phyloP scores from a whole-genome alignment of 345 rosid species.

The Populus ilicifolia region DNA sequence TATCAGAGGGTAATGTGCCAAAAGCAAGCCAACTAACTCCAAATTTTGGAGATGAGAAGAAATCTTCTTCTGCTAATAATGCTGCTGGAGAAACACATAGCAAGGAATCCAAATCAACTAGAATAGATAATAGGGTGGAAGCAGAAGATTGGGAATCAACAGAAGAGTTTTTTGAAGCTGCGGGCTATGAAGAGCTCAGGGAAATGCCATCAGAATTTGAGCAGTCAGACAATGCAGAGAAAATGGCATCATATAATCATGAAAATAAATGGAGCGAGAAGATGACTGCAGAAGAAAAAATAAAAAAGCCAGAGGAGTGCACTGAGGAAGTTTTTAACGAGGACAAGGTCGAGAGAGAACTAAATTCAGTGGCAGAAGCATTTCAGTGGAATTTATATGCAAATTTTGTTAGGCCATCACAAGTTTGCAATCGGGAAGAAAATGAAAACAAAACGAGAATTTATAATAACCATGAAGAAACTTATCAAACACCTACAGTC shows the following conservation, averaged over 20 bases:
- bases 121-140: constrained; percentile 27
- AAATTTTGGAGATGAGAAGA: constrained; percentile 21
- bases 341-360: constrained; percentile 30
- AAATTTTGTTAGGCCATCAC: constrained; percentile 20
- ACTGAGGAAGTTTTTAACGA: constrained; percentile 26
- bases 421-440: constrained; percentile 32
- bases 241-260: constrained; percentile 25
- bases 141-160: constrained; percentile 27
- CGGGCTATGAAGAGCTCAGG: neutral
- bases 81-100: constrained; percentile 22
- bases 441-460: constrained; percentile 24
- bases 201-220: constrained; percentile 13
- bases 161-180: constrained; percentile 18
- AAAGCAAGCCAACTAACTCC: constrained; percentile 18
- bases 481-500: constrained; percentile 7
- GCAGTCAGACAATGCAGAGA: constrained; percentile 33
- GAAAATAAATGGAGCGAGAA: constrained; percentile 29
- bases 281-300: constrained; percentile 11
- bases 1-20: constrained; percentile 12
- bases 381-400: constrained; percentile 20
- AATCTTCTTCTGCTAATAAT: constrained; percentile 14
- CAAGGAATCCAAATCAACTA: constrained; percentile 21
- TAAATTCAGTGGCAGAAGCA: constrained; percentile 32
- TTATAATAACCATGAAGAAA: constrained; percentile 23
- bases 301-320: constrained; percentile 31